These are phyloP conservation scores for Suillus clintonianus DNA, from an alignment of 768 basidiomycete genomes.

Conservation along the genomic window DNA sequence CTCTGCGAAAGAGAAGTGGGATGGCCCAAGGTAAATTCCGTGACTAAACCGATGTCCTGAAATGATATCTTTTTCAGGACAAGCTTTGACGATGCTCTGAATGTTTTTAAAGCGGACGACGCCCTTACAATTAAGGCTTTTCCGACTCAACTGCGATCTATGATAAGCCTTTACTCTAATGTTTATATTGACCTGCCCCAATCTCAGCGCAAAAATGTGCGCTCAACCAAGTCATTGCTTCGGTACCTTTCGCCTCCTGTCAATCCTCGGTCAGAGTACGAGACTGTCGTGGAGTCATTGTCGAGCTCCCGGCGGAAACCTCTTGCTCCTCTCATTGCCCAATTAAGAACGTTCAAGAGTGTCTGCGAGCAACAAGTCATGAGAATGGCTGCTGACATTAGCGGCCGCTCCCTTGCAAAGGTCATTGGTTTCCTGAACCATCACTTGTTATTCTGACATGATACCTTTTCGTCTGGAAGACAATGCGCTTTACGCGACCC, in stretches of 20 bases:
- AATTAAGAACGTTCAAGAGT: slow-evolving; percentile 79
- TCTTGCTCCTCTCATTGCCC: slow-evolving; percentile 70
- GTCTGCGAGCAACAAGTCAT: slow-evolving; percentile 74
- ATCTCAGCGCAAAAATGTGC: slow-evolving; percentile 22
- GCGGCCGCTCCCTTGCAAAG: slow-evolving; percentile 81
- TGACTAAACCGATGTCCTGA: not conserved
- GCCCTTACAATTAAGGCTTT: slow-evolving; percentile 60
- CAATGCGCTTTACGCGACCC: slow-evolving; percentile 74
- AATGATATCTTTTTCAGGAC: slow-evolving; percentile 46
- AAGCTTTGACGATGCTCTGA: slow-evolving; percentile 60
- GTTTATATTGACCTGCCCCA: slow-evolving; percentile 57
- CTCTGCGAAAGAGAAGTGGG: slow-evolving; percentile 83
- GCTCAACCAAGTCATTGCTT: slow-evolving; percentile 55
- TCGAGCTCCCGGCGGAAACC: slow-evolving; percentile 47
- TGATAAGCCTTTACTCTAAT: slow-evolving; percentile 49
- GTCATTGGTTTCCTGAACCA: slow-evolving; percentile 38
- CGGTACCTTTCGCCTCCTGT: slow-evolving; percentile 44
- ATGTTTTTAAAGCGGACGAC: slow-evolving; percentile 79
- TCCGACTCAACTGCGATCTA: slow-evolving; percentile 55
- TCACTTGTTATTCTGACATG: not conserved
- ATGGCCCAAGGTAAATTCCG: slow-evolving; percentile 67
- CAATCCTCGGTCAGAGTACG: slow-evolving; percentile 45
- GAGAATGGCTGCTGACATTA: slow-evolving; percentile 86
- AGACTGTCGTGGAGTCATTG: slow-evolving; percentile 56
- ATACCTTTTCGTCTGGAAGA: slow-evolving; percentile 42